Evolutionary conservation across 1,284 basidiomycete species (phyloP).

Genomic region (Anthracocystis panici-leucophaei): DNA sequence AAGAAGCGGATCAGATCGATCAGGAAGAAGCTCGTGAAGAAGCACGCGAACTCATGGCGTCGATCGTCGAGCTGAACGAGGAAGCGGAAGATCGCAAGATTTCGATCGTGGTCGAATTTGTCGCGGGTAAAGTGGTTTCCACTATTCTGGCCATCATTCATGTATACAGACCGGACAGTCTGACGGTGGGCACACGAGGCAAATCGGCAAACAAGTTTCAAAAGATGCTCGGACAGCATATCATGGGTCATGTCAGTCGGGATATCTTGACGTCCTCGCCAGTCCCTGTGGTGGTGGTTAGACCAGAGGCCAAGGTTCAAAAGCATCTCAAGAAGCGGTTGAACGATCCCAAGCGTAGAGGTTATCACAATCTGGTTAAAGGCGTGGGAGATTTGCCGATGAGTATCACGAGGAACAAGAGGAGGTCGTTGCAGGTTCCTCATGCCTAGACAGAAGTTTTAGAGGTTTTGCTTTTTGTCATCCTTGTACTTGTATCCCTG

Average conservation of each 20-base stretch:
- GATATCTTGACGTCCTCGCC: slow-evolving; percentile 65
- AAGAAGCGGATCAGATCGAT: slow-evolving; percentile 75
- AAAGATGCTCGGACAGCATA: slow-evolving; percentile 66
- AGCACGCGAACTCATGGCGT: slow-evolving; percentile 84
- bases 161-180: slow-evolving; percentile 91
- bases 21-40: slow-evolving; percentile 88
- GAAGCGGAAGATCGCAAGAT: slow-evolving; percentile 85
- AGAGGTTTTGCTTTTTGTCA: not conserved
- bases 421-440: slow-evolving; percentile 40
- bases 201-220: slow-evolving; percentile 65
- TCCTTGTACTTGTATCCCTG: slow-evolving; percentile 10
- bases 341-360: slow-evolving; percentile 65
- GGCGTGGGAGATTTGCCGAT: slow-evolving; percentile 55
- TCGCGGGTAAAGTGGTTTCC: slow-evolving; percentile 87
- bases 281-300: slow-evolving; percentile 68
- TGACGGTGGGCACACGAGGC: slow-evolving; percentile 92
- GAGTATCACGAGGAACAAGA: slow-evolving; percentile 55
- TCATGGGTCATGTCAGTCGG: slow-evolving; percentile 62
- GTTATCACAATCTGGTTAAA: slow-evolving; percentile 64
- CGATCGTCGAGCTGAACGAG: slow-evolving; percentile 84
- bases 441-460: not conserved
- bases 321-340: slow-evolving; percentile 67
- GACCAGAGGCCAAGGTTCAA: slow-evolving; percentile 66
- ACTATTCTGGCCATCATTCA: slow-evolving; percentile 84
- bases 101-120: slow-evolving; percentile 91